Base-by-base conservation (phyloP, 768 basidiomycete genomes). In the Trametes cubensis region DNA sequence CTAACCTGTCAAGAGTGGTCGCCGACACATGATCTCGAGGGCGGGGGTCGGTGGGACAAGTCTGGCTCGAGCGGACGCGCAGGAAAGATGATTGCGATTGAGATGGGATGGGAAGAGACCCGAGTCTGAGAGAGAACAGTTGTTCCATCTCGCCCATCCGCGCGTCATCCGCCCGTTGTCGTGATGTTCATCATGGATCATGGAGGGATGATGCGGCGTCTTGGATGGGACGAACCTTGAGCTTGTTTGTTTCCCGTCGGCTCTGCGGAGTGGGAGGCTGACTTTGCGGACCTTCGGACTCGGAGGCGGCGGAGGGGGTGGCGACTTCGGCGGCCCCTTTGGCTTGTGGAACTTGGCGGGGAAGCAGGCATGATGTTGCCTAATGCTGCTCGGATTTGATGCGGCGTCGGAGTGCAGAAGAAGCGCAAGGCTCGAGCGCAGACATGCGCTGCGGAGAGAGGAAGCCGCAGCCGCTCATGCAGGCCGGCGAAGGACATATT, bases 121-220 rank as follows among this genome's bases (percentile, higher is more conserved):
- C 3, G n/a, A 45, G 15, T 13, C 18, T 30, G 18, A 18, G 18
- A 34, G 42, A 48, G 30, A 39, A 48, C 34, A 47, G 18, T 57
- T 39, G 45, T 57, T 40, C 45, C 46, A 48, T 41, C 46, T 48
- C 23, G 25, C 46, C n/a, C 56, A 49, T 58, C 56, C 41, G 30
- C 45, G 53, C 23, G 53, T 40, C 41, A 28, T 34, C 34, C 34
- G 42, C 26, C 6, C 46, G 56, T 52, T 63, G 62, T 49, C 42
- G 51, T 59, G 62, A 59, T 63, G 62, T 48, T 63, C 46, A 63
- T 63, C 57, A 63, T 46, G 58, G 38, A 59, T 59, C 57, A 59
- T 51, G 62, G 49, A 26, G 30, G 44, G 46, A 55, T 63, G 62
- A 59, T 59, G 53, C 21, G 34, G 55, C 49, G 55, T 17, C 34